A percentile compares a stretch with the other conserved stretches of the same genome.
Evolutionary conservation across 257 asterid genomes (phyloP).

Genomic region (Salvia splendens): DNA sequence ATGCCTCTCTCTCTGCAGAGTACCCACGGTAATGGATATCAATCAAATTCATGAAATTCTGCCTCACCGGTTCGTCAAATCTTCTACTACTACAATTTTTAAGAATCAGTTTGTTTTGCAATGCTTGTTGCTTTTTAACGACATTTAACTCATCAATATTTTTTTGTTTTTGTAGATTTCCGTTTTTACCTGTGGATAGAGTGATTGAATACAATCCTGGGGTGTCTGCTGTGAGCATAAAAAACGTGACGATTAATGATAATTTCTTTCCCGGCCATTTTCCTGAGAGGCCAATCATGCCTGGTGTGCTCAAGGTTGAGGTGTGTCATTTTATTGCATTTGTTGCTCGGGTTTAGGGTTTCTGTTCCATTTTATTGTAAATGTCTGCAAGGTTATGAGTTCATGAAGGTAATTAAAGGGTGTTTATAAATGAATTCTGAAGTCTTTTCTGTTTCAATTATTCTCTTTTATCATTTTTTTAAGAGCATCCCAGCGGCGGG

Average conservation of each 20-base stretch:
- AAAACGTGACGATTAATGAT: constrained; percentile 89
- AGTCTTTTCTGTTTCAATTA: no score
- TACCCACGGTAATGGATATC: constrained; percentile 77
- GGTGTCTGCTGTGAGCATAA: constrained; percentile 84
- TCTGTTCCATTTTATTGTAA: not conserved
- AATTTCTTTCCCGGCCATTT: constrained; percentile 93
- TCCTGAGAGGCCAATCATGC: constrained; percentile 95
- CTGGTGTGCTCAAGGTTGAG: constrained; percentile 98
- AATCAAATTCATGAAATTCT: constrained; percentile 83
- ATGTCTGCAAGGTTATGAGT: constrained; percentile 11
- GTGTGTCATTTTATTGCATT: constrained; percentile 34
- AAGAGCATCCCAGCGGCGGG: no score
- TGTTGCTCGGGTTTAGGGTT: not conserved
- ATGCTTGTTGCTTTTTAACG: not conserved
- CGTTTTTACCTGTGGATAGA: constrained; percentile 88
- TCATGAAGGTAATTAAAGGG: constrained; percentile 1
- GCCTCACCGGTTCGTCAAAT: constrained; percentile 71
- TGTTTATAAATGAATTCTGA: not conserved
- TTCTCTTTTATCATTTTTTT: no score
- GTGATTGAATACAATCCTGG: constrained; percentile 85
- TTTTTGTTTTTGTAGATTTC: constrained; percentile 51
- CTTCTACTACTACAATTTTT: not conserved
- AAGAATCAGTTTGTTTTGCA: not conserved
- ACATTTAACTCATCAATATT: not conserved
- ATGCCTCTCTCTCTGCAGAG: constrained; percentile 40